These are phyloP conservation scores for Gymnopus androsaceus DNA, from an alignment of 1,284 basidiomycete species.

Conservation along the genomic window DNA sequence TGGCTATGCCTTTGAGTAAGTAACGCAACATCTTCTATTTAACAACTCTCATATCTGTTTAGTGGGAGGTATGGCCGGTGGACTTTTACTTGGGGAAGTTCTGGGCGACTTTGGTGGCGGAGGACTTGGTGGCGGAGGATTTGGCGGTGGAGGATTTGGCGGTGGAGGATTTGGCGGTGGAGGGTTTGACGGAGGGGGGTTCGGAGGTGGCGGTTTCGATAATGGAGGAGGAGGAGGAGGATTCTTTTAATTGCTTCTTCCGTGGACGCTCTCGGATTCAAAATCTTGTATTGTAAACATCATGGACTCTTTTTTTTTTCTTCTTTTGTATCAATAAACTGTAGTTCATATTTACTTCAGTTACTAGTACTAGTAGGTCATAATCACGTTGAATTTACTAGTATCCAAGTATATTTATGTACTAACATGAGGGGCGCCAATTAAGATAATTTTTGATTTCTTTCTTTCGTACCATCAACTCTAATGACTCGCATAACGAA, in stretches of 20 bases:
- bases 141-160: constrained; percentile 26
- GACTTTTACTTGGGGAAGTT: constrained; percentile 56
- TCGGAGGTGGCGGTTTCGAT: constrained; percentile 8
- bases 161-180: constrained; percentile 27
- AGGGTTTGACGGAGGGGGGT: constrained; percentile 21
- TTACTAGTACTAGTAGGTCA: neutral
- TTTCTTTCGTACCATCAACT: too few species aligned
- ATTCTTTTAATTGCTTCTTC: neutral
- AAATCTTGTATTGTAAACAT: neutral
- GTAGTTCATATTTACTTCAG: neutral
- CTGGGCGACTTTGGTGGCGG: constrained; percentile 28
- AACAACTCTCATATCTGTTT: too few species aligned
- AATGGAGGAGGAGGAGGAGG: constrained; percentile 11
- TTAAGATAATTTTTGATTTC: too few species aligned
- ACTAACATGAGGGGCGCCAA: too few species aligned
- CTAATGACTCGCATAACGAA: constrained; percentile 76
- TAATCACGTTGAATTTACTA: too few species aligned
- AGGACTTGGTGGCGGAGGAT: constrained; percentile 16
- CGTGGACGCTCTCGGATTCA: neutral
- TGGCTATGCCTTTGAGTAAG: constrained; percentile 51
- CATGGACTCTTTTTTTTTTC: too few species aligned
- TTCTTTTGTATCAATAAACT: neutral
- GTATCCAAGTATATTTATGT: too few species aligned
- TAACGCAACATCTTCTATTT: too few species aligned
- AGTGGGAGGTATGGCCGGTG: constrained; percentile 65